Evolutionary conservation across 345 rosid genomes (phyloP), one percentile per base, ranked within the genome.

Genomic region (Ricinus communis): DNA sequence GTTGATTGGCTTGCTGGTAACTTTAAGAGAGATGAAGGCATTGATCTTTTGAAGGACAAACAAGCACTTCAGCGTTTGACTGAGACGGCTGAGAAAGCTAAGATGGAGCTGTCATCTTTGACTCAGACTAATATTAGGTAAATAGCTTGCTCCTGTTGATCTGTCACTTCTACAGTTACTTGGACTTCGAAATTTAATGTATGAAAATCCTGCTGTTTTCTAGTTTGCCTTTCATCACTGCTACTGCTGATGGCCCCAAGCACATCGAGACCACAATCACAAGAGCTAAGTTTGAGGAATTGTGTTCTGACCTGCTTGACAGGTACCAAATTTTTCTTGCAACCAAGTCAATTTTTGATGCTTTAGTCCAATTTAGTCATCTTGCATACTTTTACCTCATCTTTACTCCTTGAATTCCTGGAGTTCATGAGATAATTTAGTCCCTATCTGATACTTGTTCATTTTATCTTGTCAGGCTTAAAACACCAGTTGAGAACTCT

Each of bases 151-250:
- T 21, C 57, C 0, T 47, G 19, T 18, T n/a, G 7, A 4, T 53
- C 11, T 28, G 27, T 16, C 52, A 24, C 52, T 21, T 28, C 0
- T 13, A 38, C 14, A 22, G 9, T 8, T 8, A 11, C 40, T 60
- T 33, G 38, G 27, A 58, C n/a, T 57, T 57, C 52, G 40, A 61
- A 41, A 36, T 51, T 70, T 19, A 13, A 49, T 18, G 53, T 51
- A 54, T 63, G n/a, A 25, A 19, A 30, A 3, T 18, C 19, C 21
- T 33, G 45, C 54, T 51, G 11, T 66, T 64, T 22, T 57, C 38
- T 87, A 93, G 98, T 70, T 86, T 95, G 88, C 99, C 99, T 43
- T 95, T 95, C 88, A 92, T 95, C 71, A 92, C 99, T 22, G 99
- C 97, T 54, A 95, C 97, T 24, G 91, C 97, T 16, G 99, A 95